These are phyloP conservation scores for Papilionanthe hybrid DNA, from an alignment of 116 monocot species.

Conservation along the genomic window DNA sequence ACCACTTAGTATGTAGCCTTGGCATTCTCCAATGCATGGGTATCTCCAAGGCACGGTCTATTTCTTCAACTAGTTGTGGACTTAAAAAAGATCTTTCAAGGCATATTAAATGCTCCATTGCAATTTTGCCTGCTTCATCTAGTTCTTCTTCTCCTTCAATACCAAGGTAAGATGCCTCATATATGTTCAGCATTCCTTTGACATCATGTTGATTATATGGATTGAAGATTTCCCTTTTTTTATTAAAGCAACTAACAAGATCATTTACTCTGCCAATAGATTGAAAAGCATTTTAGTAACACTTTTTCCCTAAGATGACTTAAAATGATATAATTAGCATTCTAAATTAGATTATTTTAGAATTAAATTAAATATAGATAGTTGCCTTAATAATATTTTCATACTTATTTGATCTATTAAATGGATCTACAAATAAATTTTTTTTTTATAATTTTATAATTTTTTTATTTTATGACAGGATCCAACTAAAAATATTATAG, in stretches of 20 bases:
- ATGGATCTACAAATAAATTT: no score
- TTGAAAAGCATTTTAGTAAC: no score
- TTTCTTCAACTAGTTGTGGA: slow-evolving; percentile 3
- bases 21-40: slow-evolving; percentile 19
- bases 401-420: no score
- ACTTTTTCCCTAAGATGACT: no score
- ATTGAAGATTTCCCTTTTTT: slow-evolving; percentile 6
- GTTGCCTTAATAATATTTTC: no score
- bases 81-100: background rate
- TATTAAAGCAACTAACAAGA: background rate
- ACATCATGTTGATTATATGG: slow-evolving; percentile 1
- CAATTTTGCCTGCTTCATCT: slow-evolving; percentile 23
- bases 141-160: slow-evolving; percentile 28
- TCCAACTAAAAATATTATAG: no score
- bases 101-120: slow-evolving; percentile 15
- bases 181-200: slow-evolving; percentile 21
- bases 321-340: no score
- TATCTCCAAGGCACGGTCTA: slow-evolving; percentile 20
- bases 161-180: slow-evolving; percentile 30
- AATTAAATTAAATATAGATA: no score
- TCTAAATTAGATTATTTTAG: no score
- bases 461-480: no score
- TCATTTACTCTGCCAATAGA: no score
- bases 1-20: slow-evolving; percentile 17
- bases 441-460: no score